These are phyloP conservation scores for Chaetomium olivaceum DNA, from an alignment of 2,329 filamentous ascomycete species.

Conservation along the genomic window DNA sequence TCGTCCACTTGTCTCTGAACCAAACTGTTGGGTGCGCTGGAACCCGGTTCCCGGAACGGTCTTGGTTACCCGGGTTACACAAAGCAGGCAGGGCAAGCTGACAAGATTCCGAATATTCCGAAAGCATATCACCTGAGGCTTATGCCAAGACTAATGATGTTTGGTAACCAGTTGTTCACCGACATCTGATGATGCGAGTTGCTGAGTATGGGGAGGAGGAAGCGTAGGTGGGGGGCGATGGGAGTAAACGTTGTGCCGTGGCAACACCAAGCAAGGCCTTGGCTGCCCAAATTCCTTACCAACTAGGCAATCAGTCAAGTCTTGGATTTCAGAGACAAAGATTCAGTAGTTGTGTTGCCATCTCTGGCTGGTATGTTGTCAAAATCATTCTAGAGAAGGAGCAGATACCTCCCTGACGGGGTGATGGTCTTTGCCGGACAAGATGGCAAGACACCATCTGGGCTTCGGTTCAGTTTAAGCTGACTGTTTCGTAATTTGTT, in stretches of 20 bases:
- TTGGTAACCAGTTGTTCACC: neutral
- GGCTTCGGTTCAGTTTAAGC: neutral
- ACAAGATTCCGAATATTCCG: neutral
- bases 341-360: neutral
- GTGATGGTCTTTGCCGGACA: neutral
- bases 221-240: neutral
- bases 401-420: neutral
- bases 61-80: neutral
- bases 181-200: neutral
- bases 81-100: neutral
- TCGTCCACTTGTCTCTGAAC: neutral
- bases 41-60: conserved; percentile 1
- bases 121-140: neutral
- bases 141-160: neutral
- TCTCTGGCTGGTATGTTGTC: neutral
- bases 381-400: neutral
- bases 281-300: neutral
- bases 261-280: neutral
- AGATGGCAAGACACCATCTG: neutral
- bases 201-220: neutral
- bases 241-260: neutral
- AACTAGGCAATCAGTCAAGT: neutral
- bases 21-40: neutral
- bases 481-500: neutral
- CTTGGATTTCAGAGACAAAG: neutral